Conservation (phyloP, 73 alveolate genomes). For the Paramecium pentaurelia region DNA sequence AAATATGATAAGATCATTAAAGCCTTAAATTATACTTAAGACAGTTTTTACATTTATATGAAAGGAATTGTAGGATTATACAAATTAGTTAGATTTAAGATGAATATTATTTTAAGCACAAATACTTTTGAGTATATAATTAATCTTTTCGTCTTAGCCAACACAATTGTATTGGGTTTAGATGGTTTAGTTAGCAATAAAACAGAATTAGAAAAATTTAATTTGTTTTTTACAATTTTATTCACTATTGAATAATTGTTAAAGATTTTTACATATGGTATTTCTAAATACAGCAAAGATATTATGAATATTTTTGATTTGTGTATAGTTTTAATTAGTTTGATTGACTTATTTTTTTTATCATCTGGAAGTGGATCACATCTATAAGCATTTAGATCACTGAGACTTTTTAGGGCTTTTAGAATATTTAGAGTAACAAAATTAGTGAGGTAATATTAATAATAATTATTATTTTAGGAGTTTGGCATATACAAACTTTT, state of each 20-base stretch:
- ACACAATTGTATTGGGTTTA: neutral
- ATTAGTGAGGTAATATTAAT: constrained; percentile 63
- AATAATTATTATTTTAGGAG: neutral
- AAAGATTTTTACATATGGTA: constrained; percentile 66
- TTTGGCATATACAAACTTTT: constrained; percentile 69
- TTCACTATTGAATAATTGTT: constrained; percentile 68
- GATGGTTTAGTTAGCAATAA: neutral
- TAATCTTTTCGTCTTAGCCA: neutral
- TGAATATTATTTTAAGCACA: neutral
- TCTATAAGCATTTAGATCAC: constrained; percentile 13
- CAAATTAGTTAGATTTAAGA: neutral
- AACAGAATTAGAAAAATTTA: constrained; percentile 15
- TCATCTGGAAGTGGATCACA: constrained; percentile 65
- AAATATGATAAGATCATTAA: neutral
- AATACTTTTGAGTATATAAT: neutral
- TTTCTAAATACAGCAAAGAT: constrained; percentile 61
- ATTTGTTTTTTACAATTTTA: constrained; percentile 66
- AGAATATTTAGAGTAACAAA: constrained; percentile 83
- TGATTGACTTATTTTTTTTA: constrained; percentile 69
- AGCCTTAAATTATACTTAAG: neutral
- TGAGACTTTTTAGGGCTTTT: constrained; percentile 57
- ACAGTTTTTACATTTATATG: neutral
- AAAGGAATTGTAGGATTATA: neutral
- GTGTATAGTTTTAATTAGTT: constrained; percentile 63
- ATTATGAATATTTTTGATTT: constrained; percentile 78